A percentile compares a stretch with the other conserved stretches of the same genome.
Evolutionary conservation across 1,139 yeast genomes (phyloP).

Genomic region (Yamadazyma dushanensis): DNA sequence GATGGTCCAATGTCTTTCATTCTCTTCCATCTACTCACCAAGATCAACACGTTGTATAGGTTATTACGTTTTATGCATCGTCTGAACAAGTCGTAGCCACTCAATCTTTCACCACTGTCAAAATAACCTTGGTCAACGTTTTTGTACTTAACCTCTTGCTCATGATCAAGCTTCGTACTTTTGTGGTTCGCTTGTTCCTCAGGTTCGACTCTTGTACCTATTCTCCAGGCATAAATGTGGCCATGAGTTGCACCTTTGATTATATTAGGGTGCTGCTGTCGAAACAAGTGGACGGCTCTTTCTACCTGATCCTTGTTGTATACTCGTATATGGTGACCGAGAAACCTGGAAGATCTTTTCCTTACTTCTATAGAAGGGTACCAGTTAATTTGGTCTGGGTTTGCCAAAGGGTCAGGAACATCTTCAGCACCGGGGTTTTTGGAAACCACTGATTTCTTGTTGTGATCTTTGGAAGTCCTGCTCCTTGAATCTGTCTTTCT

Average conservation of each 20-base stretch:
- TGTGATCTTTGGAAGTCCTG: no score
- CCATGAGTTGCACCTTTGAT: conserved; percentile 61
- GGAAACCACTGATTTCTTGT: no score
- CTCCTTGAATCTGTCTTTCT: no score
- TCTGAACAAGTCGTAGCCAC: conserved; percentile 54
- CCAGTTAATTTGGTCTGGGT: conserved; percentile 22
- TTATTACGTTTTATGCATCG: conserved; percentile 48
- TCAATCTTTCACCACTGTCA: conserved; percentile 69
- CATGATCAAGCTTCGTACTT: conserved; percentile 1
- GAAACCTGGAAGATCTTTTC: conserved; percentile 61
- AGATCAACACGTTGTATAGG: conserved; percentile 53
- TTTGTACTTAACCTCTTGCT: conserved; percentile 4
- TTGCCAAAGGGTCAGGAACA: background rate
- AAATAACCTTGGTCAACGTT: conserved; percentile 53
- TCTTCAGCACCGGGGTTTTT: background rate
- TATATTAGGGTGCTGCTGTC: conserved; percentile 37
- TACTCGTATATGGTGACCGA: conserved; percentile 52
- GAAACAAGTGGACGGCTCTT: conserved; percentile 34
- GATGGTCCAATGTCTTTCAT: conserved; percentile 66
- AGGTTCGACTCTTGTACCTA: conserved; percentile 24
- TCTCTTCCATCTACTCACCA: conserved; percentile 75
- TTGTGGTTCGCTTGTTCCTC: background rate
- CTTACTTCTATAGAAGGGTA: conserved; percentile 26
- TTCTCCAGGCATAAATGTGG: conserved; percentile 68
- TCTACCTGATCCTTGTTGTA: conserved; percentile 37